A percentile compares a stretch with the other conserved stretches of the same genome.
phyloP scores from a whole-genome alignment of 2,329 filamentous ascomycete species.

The Capronia americana region DNA sequence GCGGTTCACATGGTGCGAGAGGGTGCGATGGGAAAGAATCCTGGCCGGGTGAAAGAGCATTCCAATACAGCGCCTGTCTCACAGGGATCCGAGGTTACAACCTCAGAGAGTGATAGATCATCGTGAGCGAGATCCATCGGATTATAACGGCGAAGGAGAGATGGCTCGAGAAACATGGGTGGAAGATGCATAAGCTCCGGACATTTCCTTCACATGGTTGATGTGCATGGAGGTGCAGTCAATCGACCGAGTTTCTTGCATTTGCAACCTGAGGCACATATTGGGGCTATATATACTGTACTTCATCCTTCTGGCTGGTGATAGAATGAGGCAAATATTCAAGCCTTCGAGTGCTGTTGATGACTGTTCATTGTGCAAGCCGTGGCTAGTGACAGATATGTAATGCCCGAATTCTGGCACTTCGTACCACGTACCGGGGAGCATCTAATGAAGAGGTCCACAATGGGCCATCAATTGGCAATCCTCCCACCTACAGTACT shows the following conservation, averaged over 20 bases:
- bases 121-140: neutral
- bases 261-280: neutral
- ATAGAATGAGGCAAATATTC: neutral
- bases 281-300: neutral
- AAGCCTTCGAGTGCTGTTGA: neutral
- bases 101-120: constrained; percentile 3
- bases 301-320: neutral
- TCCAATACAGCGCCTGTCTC: neutral
- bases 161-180: neutral
- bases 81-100: neutral
- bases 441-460: neutral
- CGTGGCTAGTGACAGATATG: no score
- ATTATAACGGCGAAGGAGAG: neutral
- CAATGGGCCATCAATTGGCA: neutral
- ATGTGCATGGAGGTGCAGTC: neutral
- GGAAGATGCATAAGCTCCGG: neutral
- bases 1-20: constrained; percentile 28
- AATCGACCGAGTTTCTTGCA: neutral
- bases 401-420: neutral
- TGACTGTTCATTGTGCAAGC: neutral
- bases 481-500: no score
- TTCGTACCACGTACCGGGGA: neutral
- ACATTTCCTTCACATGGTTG: neutral
- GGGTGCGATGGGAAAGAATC: constrained; percentile 18
- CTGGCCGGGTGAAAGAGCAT: neutral